Base-by-base conservation (phyloP, 345 rosid genomes). In the Theobroma cacao region DNA sequence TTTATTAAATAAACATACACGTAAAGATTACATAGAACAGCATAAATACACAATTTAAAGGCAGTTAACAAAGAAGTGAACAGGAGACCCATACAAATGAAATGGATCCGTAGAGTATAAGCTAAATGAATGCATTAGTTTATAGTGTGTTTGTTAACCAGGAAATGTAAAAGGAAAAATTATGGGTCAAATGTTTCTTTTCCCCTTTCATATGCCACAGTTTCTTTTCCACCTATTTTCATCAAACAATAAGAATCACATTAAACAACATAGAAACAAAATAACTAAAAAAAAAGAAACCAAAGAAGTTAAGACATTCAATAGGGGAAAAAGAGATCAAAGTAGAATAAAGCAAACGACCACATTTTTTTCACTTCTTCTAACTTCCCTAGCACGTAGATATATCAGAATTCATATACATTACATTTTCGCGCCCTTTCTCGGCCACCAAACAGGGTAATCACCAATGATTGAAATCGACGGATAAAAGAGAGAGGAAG, bases 371-470 rank as follows among this genome's bases (percentile, higher is more conserved):
- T 18, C 36, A 74, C 75, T 68, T 52, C 24, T 28, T 53, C 41
- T 30, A 77, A 40, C 36, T 43, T 30, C 31, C 45, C 41, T 18
- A 13, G 31, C 14, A 7, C 61, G 30, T 31, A 10, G 20, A 58
- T 17, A 12, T 24, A 70, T 73, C 62, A 31, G 52, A 33, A 75
- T 74, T 15, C 41, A 78, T 4, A 71, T 43, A 41, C 22, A 63
- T n/a, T 65, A 15, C 38, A 50, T 14, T 68, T 38, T 71, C 62
- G 77, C 41, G 30, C 76, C 70, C 50, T 79, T 77, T n/a, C 48
- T 76, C 45, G 59, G 43, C 24, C 45, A 28, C 78, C 72, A 68
- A 80, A 63, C 69, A 65, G 31, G 7, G 64, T 15, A 63, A 68
- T 50, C 61, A 4, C n/a, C 30, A 30, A 34, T 2, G 58, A 10